A percentile compares a stretch with the other conserved stretches of the same genome.
Conservation (phyloP, 73 alveolate species). For the Durusdinium trenchii region DNA sequence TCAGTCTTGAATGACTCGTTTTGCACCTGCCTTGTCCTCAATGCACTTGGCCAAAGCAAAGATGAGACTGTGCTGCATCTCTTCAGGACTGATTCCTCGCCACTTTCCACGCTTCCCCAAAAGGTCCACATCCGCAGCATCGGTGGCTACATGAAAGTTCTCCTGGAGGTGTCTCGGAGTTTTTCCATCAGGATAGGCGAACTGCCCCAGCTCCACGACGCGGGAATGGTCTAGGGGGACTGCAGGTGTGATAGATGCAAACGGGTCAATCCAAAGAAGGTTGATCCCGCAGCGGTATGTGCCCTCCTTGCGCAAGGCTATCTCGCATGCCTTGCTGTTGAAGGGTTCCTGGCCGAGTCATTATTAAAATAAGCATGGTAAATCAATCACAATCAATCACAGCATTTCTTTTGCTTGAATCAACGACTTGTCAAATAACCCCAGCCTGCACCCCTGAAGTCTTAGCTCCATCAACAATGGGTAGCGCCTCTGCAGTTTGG, state of each 20-base stretch:
- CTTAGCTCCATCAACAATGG: background rate
- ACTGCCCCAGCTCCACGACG: background rate
- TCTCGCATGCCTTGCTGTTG: background rate
- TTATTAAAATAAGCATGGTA: too few species aligned
- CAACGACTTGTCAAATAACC: background rate
- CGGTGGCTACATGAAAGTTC: background rate
- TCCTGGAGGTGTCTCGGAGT: background rate
- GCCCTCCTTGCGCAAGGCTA: background rate
- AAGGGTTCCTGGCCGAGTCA: background rate
- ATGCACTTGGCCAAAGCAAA: too few species aligned
- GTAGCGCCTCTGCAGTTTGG: background rate
- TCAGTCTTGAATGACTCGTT: too few species aligned
- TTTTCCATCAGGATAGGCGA: background rate
- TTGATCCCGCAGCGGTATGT: background rate
- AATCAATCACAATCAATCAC: background rate
- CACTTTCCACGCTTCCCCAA: too few species aligned
- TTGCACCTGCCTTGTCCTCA: too few species aligned
- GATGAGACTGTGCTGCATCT: too few species aligned
- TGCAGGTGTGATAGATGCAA: background rate
- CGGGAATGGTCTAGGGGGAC: background rate
- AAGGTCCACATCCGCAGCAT: background rate
- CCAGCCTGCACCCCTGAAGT: constrained; percentile 6
- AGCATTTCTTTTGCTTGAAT: background rate
- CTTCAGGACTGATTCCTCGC: too few species aligned
- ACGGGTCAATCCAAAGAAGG: background rate